Evolutionary conservation across 495 filamentous ascomycete genomes (phyloP), one percentile per base, ranked within the genome.

Genomic region (Schizothecium vesticola): DNA sequence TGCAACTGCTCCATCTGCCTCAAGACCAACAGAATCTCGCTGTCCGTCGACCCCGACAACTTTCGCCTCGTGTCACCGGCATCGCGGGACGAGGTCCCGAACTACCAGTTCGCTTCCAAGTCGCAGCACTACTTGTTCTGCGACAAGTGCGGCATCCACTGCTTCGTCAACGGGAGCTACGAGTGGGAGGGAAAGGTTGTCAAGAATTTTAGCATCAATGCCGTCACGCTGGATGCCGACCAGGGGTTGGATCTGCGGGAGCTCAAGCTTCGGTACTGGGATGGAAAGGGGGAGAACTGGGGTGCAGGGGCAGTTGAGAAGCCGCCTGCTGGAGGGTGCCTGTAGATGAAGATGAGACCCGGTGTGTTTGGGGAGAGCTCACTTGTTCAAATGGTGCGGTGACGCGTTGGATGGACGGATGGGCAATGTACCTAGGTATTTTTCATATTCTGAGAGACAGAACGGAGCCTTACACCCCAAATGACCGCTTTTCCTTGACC

Each of bases 1-100:
- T 66, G 64, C 55, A 66, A 66, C 64, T 66, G 64, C 64, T 66
- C 64, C 64, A 66, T 66, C 28, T 66, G 64, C 57, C 64, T 66
- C 56, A 66, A 66, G 56, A 36, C 56, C 29, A 66, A 66, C 64
- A 21, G 64, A 16, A 19, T 66, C 21, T 59, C 56, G 16, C 3
- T 66, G 0, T 3, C 64, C 28, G 28, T 66, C 56, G 56, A 59
- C 11, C 56, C 23, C 16, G 16, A 43, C 64, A 58, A 60, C 12
- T 60, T 66, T 43, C 59, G 59, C 21, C 56, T 66, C 26, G 5
- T 60, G 28, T 59, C 64, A 19, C 64, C 56, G 25, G n/a, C 56
- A 4, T 59, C 64, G 8, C 19, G 31, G 11, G 3, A 11, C n/a
- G 56, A 59, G 16, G 22, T 66, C n/a, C 64, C 64, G 11, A 31